Percentiles rank a stretch among this genome's conserved stretches.
Conservation (phyloP, 2,329 filamentous ascomycete species). For the Aurifilum marmelostoma region DNA sequence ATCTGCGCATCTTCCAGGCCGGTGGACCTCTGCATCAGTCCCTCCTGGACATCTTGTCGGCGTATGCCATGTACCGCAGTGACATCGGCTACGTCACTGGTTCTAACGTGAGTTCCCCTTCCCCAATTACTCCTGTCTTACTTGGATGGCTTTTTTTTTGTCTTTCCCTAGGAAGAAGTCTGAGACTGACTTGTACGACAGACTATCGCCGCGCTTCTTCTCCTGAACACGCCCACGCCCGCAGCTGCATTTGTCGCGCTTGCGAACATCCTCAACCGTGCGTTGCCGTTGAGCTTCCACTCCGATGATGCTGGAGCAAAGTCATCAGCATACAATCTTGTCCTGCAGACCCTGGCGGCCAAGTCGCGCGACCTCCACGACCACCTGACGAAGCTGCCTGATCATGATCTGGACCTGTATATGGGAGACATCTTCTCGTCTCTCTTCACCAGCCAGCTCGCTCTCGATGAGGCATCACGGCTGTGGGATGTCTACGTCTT, state of each 20-base stretch:
- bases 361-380: conserved; percentile 67
- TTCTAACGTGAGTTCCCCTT: conserved; percentile 65
- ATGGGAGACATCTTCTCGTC: conserved; percentile 64
- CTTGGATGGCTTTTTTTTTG: too few species aligned
- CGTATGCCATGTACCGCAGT: conserved; percentile 80
- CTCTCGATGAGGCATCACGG: conserved; percentile 70
- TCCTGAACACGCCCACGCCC: conserved; percentile 70
- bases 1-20: conserved; percentile 72
- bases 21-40: conserved; percentile 68
- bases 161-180: too few species aligned
- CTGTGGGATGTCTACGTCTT: conserved; percentile 85
- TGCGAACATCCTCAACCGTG: conserved; percentile 77
- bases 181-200: conserved; percentile 38
- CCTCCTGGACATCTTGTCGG: conserved; percentile 73
- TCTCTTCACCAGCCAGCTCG: conserved; percentile 65
- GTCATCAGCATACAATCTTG: conserved; percentile 68
- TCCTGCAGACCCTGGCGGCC: conserved; percentile 66
- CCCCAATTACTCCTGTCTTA: background rate
- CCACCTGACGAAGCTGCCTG: conserved; percentile 60
- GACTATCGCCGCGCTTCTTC: conserved; percentile 73
- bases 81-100: conserved; percentile 79
- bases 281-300: conserved; percentile 75
- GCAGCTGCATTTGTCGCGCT: conserved; percentile 70
- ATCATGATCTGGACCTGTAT: conserved; percentile 55
- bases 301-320: conserved; percentile 71